Base-by-base conservation (phyloP, 192 early-diverging fungal genomes). In the Mortierella alpina region DNA sequence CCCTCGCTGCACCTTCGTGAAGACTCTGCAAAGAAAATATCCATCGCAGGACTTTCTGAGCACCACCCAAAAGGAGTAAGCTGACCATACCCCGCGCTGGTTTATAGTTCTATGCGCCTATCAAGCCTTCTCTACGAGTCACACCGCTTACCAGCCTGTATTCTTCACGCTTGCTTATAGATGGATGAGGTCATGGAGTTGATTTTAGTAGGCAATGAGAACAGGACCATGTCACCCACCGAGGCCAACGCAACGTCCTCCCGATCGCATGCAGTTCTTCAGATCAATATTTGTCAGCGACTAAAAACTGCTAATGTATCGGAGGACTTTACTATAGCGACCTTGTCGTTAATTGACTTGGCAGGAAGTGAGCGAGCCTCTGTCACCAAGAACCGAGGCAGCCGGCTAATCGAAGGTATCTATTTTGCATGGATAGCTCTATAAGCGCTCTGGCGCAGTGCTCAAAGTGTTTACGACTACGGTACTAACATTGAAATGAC, bases 361-460 rank as follows among this genome's bases (percentile, higher is more conserved):
- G 97, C 97, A 13, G 97, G 97, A 47, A 96, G 93, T 72, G 97
- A 99, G 78, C 91, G 97, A 20, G 97, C 96, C 10, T 93, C 97
- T 4, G 96, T 96, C 72, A 90, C 96, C 23, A 96, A 95, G 31
- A 96, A 97, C 42, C 85, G 94, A 10, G 92, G 96, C 73, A 89
- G 88, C 59, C 92, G 96, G 73, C 94, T 96, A 11, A 88, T 92
- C 82, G 92, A 86, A 58, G 59, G 70, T 73, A 69, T 11, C 11
- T 44, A 42, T 31, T 5, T 46, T 15, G 13, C 47, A 22, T 41
- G 2, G 1, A 10, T 50, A 7, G 18, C 1, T 7, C 31, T 31
- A 1, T 31, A 31, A 20, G 12, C 2, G 14, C 11, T 3, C 14
- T 50, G 46, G 5, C 6, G 48, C 23, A 49, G 14, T 48, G 10